These are phyloP conservation scores for Mesembryanthemum crystallinum DNA, from an alignment of 148 eudicot genomes.

Conservation along the genomic window DNA sequence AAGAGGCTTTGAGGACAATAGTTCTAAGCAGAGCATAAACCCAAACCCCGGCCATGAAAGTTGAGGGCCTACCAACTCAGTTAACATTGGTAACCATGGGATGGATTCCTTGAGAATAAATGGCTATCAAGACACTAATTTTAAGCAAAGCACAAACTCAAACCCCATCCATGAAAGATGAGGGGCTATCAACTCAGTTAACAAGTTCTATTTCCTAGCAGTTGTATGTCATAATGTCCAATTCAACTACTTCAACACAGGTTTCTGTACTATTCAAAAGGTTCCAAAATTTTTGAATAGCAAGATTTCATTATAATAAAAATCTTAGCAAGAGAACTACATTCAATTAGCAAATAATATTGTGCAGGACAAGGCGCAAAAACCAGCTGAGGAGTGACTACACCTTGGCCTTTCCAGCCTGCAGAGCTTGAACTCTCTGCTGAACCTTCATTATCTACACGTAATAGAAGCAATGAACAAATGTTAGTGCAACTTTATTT, in stretches of 20 bases:
- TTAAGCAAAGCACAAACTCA: not conserved
- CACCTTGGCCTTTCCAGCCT: slow-evolving; percentile 88
- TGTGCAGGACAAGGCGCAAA: not conserved
- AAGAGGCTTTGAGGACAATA: too few relatives aligned
- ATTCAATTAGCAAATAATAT: not conserved
- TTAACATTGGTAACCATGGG: too few relatives aligned
- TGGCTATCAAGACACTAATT: not conserved
- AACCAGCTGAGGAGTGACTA: slow-evolving; percentile 26
- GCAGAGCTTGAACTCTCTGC: slow-evolving; percentile 76
- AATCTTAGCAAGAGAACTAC: not conserved
- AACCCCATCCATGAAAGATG: not conserved
- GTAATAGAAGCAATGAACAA: not conserved
- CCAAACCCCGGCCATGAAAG: too few relatives aligned
- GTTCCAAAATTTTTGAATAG: not conserved
- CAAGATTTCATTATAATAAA: not conserved
- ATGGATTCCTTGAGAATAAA: too few relatives aligned
- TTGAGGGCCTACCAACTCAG: too few relatives aligned
- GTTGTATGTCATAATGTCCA: not conserved
- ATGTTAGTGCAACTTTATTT: not conserved
- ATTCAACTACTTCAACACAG: not conserved
- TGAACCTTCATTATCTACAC: slow-evolving; percentile 70
- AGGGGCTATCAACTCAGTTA: not conserved
- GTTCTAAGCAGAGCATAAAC: too few relatives aligned
- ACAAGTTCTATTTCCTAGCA: not conserved
- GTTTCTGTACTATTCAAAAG: not conserved